phyloP scores from a whole-genome alignment of 495 filamentous ascomycete genomes.

The Xylona heveae region DNA sequence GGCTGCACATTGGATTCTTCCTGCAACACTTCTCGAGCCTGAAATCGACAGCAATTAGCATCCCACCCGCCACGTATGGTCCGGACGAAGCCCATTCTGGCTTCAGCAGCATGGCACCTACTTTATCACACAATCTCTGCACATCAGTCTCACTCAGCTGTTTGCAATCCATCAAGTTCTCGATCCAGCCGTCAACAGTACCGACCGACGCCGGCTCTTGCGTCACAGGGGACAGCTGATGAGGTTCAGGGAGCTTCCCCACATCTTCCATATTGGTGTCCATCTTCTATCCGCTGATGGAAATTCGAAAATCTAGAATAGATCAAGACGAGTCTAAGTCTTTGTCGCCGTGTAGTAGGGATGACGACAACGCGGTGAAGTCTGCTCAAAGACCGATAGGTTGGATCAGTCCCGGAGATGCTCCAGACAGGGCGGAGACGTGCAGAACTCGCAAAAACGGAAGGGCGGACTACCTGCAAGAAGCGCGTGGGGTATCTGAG shows the following conservation, averaged over 20 bases:
- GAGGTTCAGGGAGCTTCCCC: conserved; percentile 64
- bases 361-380: conserved; percentile 9
- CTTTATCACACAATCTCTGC: conserved; percentile 91
- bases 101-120: conserved; percentile 23
- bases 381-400: too few species aligned
- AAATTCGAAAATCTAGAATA: too few species aligned
- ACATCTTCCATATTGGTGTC: conserved; percentile 99
- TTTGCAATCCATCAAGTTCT: conserved; percentile 95
- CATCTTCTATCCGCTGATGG: too few species aligned
- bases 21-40: conserved; percentile 92
- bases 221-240: conserved; percentile 46
- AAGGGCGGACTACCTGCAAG: too few species aligned
- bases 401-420: too few species aligned
- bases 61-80: neutral
- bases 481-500: too few species aligned
- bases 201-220: conserved; percentile 71
- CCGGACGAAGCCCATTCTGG: neutral
- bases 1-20: conserved; percentile 98
- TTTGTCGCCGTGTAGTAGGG: conserved; percentile 5
- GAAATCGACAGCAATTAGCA: conserved; percentile 10
- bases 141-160: conserved; percentile 90
- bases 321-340: too few species aligned
- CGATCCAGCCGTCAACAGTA: conserved; percentile 94
- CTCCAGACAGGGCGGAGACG: too few species aligned
- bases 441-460: too few species aligned